These are phyloP conservation scores for Zymoseptoria pseudotritici DNA, from an alignment of 2,329 filamentous ascomycete genomes.

Conservation along the genomic window DNA sequence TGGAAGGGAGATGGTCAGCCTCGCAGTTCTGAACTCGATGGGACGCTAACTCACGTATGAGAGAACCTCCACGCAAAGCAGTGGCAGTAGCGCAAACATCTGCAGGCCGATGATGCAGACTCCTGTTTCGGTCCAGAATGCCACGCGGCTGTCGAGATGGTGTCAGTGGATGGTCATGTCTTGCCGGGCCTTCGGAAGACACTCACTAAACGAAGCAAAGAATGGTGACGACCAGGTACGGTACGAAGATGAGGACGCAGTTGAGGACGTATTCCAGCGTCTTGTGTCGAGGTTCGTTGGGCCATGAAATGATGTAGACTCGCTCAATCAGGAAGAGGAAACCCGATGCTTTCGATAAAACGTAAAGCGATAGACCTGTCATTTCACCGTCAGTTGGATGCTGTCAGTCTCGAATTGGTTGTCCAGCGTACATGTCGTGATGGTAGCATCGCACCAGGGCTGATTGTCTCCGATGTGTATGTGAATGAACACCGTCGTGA, in stretches of 20 bases:
- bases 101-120: slow-evolving; percentile 14
- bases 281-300: slow-evolving; percentile 9
- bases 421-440: slow-evolving; percentile 9
- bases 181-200: not conserved
- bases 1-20: slow-evolving; percentile 1
- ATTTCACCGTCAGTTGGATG: not conserved
- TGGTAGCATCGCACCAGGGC: slow-evolving; percentile 9
- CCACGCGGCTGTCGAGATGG: slow-evolving; percentile 6
- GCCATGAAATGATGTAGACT: slow-evolving; percentile 19
- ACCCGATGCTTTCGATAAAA: slow-evolving; percentile 9
- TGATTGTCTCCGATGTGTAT: slow-evolving; percentile 6
- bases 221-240: slow-evolving; percentile 8
- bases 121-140: slow-evolving; percentile 8
- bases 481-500: slow-evolving; percentile 14
- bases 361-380: slow-evolving; percentile 14
- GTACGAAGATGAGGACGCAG: slow-evolving; percentile 10
- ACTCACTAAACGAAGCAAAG: slow-evolving; percentile 14
- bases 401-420: not conserved
- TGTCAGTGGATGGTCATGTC: not conserved
- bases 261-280: slow-evolving; percentile 14
- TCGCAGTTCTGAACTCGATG: not conserved
- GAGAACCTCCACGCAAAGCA: slow-evolving; percentile 13
- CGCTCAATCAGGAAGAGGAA: slow-evolving; percentile 17
- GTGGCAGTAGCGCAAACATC: slow-evolving; percentile 13
- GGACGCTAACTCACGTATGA: slow-evolving; percentile 8